These are phyloP conservation scores for Leccinum arenicola DNA, from an alignment of 768 basidiomycete genomes.

Conservation along the genomic window DNA sequence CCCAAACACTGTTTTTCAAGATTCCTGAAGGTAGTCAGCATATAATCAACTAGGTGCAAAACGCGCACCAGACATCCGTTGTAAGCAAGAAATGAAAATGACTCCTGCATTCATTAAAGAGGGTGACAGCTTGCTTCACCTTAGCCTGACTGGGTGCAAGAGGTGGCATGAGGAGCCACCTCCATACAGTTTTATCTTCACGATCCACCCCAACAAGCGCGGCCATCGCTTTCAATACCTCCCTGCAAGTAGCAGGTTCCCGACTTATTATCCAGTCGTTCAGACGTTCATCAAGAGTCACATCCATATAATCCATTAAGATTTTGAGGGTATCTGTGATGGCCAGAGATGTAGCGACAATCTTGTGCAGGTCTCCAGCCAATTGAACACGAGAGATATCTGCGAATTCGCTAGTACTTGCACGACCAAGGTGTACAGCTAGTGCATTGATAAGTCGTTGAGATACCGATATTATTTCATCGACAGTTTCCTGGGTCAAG, in stretches of 20 bases:
- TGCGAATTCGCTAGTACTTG: neutral
- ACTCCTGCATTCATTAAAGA: neutral
- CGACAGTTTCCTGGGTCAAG: neutral
- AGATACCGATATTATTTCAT: neutral
- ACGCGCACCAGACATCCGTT: slow-evolving; percentile 3
- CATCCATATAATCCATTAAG: neutral
- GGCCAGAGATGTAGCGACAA: neutral
- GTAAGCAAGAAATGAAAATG: slow-evolving; percentile 3
- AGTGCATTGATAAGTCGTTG: neutral
- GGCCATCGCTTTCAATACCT: neutral
- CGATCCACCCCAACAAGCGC: neutral
- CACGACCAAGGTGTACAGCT: neutral
- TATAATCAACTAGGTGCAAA: no score
- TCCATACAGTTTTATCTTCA: neutral
- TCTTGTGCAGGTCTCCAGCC: neutral
- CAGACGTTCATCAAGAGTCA: neutral
- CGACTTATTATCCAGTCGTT: neutral
- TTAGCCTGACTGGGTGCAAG: neutral
- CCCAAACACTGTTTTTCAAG: neutral
- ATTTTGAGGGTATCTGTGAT: neutral
- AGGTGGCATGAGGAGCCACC: neutral
- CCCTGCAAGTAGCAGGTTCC: neutral
- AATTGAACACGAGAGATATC: neutral
- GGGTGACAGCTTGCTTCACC: neutral
- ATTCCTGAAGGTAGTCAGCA: slow-evolving; percentile 1